Evolutionary conservation across 2,329 filamentous ascomycete genomes (phyloP), one percentile per base, ranked within the genome.

Genomic region (Neoarthrinium moseri): DNA sequence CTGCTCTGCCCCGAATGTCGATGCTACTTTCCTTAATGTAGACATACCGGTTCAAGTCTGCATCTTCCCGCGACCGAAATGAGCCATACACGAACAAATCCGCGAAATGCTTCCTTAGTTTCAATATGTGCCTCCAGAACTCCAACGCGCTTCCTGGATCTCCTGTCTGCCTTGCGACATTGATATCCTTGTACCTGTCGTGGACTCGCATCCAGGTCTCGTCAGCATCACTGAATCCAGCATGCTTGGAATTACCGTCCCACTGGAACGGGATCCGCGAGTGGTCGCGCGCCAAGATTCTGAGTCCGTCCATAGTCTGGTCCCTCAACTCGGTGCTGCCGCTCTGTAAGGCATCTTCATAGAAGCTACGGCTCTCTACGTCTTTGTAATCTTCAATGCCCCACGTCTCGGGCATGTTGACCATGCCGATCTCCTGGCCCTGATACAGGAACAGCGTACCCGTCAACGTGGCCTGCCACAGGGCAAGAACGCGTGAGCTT

Each of bases 201-300:
- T 87, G 82, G 2, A 83, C 75, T 2, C 78, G 71, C 80, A 88
- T 88, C 85, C 85, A 89, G 0, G 85, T 81, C 51, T 71, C 73
- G 0, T 57, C 54, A 0, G 47, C 52, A 12, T 57, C 54, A 0
- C 80, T 77, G 61, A 89, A 89, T 0, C 86, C 85, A 0, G 80
- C 80, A 49, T 86, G 74, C 0, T 73, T 64, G 0, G 69, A 67
- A 1, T 64, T 70, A 42, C 47, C 47, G 17, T 77, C 73, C 86
- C 86, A 89, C 43, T 85, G 83, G 59, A 89, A 80, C 0, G 85
- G 85, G 2, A 83, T 75, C 1, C 85, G 70, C 2, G 82, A 71
- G 56, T 88, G 78, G 51, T 88, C 84, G 6, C 83, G 70, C 1
- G 75, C 83, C 30, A 86, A 72, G 41, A 76, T 73, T 22, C 78